Base-by-base conservation (phyloP, 2,329 filamentous ascomycete species). In the Ophiocordyceps camponoti-rufipedis region DNA sequence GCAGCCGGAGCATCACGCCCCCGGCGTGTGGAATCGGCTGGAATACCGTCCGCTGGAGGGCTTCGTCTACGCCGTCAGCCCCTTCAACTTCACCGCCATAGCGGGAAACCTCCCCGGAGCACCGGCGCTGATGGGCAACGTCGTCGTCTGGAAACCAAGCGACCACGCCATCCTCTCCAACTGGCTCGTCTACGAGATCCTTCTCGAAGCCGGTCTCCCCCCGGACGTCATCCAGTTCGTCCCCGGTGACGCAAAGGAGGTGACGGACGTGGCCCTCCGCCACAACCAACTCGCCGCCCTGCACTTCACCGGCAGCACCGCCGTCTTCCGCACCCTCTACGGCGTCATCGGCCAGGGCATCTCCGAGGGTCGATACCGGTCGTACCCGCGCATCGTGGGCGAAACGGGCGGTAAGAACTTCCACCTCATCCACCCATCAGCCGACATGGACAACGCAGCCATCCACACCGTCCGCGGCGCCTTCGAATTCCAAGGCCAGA, bases 11-110 rank as follows among this genome's bases (percentile, higher is more conserved):
- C 86, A 91, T 68, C 79, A 96, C 66, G 71, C 84, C 2, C 68
- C 82, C 1, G 86, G 86, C 38, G 75, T 94, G 35, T 95, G 88
- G 88, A 95, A 95, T 65, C 78, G 88, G 40, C 74, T 87, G 48
- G 88, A 95, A 65, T 80, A 94, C 70, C 75, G 88, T 38, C 81
- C 89, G 16, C 75, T 96, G 3, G 88, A 96, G 63, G 88, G 88
- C 16, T 95, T 96, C 62, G 86, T 96, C 50, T 95, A 95, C 61
- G 89, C 88, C 33, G 78, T 95, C 55, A 85, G 81, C 48, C 88
- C 88, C 41, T 96, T 95, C 74, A 96, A 96, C 70, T 96, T 96
- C 67, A 95, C 88, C 19, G 88, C 88, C 50, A 94, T 96, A 54
- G 87, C 80, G 11, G 89, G 82, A 47, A 95, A 94, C 65, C 71